Evolutionary conservation across 208 protist species (phyloP).

Genomic region (Trichomonas tenax): DNA sequence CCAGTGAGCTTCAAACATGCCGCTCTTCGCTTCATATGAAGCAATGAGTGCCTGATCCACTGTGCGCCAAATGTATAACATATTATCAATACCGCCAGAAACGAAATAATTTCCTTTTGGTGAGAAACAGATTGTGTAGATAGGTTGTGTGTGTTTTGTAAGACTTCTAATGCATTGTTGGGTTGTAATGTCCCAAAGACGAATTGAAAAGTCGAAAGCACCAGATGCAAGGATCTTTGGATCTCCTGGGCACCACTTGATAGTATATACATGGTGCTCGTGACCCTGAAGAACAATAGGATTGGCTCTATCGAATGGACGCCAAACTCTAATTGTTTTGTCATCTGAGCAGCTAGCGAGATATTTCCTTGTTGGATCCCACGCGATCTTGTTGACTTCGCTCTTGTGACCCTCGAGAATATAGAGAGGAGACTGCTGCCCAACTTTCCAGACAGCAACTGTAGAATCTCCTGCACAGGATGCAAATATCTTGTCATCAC

Average conservation of each 20-base stretch:
- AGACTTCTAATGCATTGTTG: neutral
- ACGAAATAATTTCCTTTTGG: neutral
- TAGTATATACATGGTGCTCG: neutral
- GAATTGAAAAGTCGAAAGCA: neutral
- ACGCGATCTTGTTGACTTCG: constrained; percentile 64
- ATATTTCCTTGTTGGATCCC: constrained; percentile 53
- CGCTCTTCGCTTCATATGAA: neutral
- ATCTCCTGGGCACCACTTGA: neutral
- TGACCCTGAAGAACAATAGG: neutral
- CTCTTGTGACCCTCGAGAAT: constrained; percentile 43
- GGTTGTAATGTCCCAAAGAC: neutral
- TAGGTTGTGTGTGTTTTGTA: neutral
- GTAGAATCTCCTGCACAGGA: constrained; percentile 57
- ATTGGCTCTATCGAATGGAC: neutral
- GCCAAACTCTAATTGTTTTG: constrained; percentile 51
- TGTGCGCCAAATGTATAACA: neutral
- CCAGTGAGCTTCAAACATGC: neutral
- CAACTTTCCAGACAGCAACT: constrained; percentile 56
- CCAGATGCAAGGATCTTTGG: neutral
- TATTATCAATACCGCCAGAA: neutral
- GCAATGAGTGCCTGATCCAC: neutral
- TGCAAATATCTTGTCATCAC: constrained; percentile 55
- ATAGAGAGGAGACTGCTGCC: constrained; percentile 22
- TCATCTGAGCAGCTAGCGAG: constrained; percentile 70
- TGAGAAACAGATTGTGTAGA: constrained; percentile 15